Base-by-base conservation (phyloP, 768 basidiomycete genomes). In the Daedalea quercina region DNA sequence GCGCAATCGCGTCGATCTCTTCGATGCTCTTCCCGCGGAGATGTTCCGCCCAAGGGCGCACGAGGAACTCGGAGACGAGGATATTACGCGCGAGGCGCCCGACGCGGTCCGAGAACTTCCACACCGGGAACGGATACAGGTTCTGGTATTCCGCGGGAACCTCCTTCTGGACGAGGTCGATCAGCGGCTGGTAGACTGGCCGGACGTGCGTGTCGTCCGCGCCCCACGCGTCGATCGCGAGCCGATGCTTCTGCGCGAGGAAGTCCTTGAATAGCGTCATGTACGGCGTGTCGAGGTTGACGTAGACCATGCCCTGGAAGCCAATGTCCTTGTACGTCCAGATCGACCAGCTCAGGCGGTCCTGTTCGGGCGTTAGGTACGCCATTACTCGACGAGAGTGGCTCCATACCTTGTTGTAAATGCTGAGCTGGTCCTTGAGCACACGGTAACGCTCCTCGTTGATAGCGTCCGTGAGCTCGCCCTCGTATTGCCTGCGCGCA, bases 321-420 rank as follows among this genome's bases (percentile, higher is more conserved):
- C 87, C 87, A 58, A 88, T 85, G 61, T 88, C 85, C 63, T 87
- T 93, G 78, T 87, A 92, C 17, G 89, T 69, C 90, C 91, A 92
- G 70, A 91, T 92, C 1, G 84, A 83, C 88, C 87, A 91, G 63
- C 80, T 82, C 54, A 85, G 65, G 25, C 78, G 78, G 46, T 67
- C 65, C 65, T 66, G 46, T 4, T 7, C 2, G 26, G 26, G 31
- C 13, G 24, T 19, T 24, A 47, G 20, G 9, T 24, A 47, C 26
- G 20, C 25, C 9, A 35, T 9, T 6, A 26, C 9, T 26, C 25
- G 24, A 19, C 9, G 9, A 26, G 25, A 26, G 45, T 22, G 9
- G 42, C 9, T 7, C 22, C n/a, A 44, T 44, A n/a, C 82, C 70
- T 83, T 62, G 58, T 79, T 77, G 66, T 91, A 91, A 51, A 91